These are phyloP conservation scores for Neurospora sp. DNA, from an alignment of 495 filamentous ascomycete genomes.

Conservation along the genomic window DNA sequence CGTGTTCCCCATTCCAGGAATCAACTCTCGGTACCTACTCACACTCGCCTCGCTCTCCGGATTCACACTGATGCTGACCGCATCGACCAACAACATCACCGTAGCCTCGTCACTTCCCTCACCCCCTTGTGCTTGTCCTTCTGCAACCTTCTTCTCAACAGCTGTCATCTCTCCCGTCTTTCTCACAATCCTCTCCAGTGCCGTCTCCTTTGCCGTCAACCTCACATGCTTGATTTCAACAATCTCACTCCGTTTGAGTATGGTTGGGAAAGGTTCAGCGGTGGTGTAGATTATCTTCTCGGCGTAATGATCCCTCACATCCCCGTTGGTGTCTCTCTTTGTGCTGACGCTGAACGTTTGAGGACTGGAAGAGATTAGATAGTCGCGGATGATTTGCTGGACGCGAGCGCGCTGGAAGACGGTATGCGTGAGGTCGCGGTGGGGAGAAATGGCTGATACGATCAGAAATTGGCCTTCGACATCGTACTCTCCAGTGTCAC, in stretches of 20 bases:
- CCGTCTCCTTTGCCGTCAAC: constrained; percentile 71
- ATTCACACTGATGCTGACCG: constrained; percentile 63
- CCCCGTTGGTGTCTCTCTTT: constrained; percentile 53
- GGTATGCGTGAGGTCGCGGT: constrained; percentile 76
- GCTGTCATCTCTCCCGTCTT: constrained; percentile 78
- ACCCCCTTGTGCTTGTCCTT: constrained; percentile 46
- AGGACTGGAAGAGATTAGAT: constrained; percentile 66
- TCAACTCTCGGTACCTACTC: constrained; percentile 60
- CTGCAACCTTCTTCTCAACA: constrained; percentile 63
- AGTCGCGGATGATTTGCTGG: constrained; percentile 71
- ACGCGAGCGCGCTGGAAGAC: constrained; percentile 82
- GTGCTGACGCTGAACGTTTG: constrained; percentile 63
- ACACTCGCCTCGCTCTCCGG: constrained; percentile 58
- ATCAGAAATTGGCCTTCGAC: constrained; percentile 87
- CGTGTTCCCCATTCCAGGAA: constrained; percentile 42
- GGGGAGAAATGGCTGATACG: constrained; percentile 65
- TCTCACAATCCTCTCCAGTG: constrained; percentile 78
- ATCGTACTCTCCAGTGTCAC: constrained; percentile 45
- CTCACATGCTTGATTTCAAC: constrained; percentile 50
- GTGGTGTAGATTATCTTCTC: constrained; percentile 85
- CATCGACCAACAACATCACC: constrained; percentile 54
- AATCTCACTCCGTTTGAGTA: constrained; percentile 81
- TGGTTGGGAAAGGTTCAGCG: constrained; percentile 81
- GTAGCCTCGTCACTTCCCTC: constrained; percentile 39
- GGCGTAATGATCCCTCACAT: constrained; percentile 59